Evolutionary conservation across 345 rosid species (phyloP), one percentile per base, ranked within the genome.

Genomic region (Gossypioides kirkii): DNA sequence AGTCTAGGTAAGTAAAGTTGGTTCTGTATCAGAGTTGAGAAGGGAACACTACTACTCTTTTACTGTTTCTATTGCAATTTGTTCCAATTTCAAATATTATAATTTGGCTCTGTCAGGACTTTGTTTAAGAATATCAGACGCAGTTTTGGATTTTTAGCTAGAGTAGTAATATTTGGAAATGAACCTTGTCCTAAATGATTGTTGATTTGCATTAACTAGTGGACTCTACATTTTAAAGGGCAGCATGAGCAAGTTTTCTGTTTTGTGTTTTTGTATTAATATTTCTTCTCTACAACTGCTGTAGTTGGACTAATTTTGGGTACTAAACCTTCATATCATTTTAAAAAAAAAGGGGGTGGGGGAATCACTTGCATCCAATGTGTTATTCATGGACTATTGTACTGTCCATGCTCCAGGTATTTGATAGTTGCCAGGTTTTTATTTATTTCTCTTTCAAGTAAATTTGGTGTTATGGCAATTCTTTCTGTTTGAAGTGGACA

Each of bases 1-100:
- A 52, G 65, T 74, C 53, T 77, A 75, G 86, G 80, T 82, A 79
- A 79, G 89, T 71, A 59, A 59, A 74, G 47, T 70, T 56, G 45
- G 65, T 72, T 74, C 49, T 61, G 32, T 41, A 55, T 68, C 54
- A 49, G 70, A 60, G 64, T 50, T 49, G 4, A 38, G 78, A 79
- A 77, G 70, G 76, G 79, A 69, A 62, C 56, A 32, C 18, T 36
- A 52, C 17, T 52, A 28, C 68, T 25, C 11, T 11, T 46, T 25
- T 41, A 14, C 5, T 28, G 64, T 71, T 52, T 32, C 6, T 42
- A 26, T 55, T 23, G 36, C 55, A 25, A 25, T 74, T 59, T 46
- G 61, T 78, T 72, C 70, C 23, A 22, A 6, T 74, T 69, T 67
- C 50, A 52, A 54, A 8, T 23, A 47, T 76, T 66, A 23, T 61